Conservation (phyloP, 2,329 filamentous ascomycete genomes). For the Aspergillus melleus region DNA sequence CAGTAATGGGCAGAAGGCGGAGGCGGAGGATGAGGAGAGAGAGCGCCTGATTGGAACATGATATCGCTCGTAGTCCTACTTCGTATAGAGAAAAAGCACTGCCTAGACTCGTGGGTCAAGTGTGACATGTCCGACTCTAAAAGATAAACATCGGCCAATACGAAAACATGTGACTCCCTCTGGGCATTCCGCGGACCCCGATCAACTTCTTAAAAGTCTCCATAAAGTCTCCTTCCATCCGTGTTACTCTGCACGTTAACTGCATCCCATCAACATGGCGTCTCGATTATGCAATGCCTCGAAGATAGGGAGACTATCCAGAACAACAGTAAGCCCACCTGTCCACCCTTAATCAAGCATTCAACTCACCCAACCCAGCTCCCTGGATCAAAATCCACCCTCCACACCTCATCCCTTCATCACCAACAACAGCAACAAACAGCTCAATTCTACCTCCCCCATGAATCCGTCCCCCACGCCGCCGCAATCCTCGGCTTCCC, state of each 20-base stretch:
- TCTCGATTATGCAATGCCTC: neutral
- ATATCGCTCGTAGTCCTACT: neutral
- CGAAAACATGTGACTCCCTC: neutral
- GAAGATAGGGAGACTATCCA: neutral
- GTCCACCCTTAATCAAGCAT: neutral
- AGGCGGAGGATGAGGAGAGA: conserved; percentile 11
- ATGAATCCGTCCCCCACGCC: conserved; percentile 24
- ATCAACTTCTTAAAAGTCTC: neutral
- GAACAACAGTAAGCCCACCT: neutral
- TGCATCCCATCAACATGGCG: neutral
- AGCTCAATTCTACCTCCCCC: conserved; percentile 17
- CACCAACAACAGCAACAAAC: neutral
- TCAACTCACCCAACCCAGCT: neutral
- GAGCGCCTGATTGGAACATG: conserved; percentile 6
- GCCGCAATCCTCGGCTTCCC: conserved; percentile 31
- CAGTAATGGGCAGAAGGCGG: neutral
- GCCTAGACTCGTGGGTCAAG: no score
- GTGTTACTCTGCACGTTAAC: neutral
- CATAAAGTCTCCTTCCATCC: no score
- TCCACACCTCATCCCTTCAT: neutral
- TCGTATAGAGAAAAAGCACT: neutral
- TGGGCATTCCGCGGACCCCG: neutral
- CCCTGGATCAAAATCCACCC: neutral
- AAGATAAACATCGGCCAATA: neutral
- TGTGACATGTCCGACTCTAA: no score